Base-by-base conservation (phyloP, 1,284 basidiomycete genomes). In the Sporisorium reilianum region DNA sequence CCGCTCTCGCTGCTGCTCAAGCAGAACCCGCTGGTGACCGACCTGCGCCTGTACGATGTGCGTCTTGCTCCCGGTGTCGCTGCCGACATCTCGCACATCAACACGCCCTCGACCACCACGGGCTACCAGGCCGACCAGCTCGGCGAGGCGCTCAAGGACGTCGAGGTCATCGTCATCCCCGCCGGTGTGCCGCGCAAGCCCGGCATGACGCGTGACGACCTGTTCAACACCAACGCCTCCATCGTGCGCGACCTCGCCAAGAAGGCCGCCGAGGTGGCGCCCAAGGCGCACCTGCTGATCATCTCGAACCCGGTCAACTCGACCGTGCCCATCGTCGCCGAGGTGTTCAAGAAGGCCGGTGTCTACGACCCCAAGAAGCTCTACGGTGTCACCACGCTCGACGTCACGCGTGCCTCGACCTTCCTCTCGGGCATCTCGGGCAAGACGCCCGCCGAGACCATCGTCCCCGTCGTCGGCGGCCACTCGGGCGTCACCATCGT, bases 401-500 rank as follows among this genome's bases (percentile, higher is more conserved):
- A 99, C 85, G 93, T 98, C 78, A 94, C 97, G 85, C 94, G 96
- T 82, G 91, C 96, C 45, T 91, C 93, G 49, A 94, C 93, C 75
- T 99, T 99, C 90, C 89, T 95, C 67, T 89, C 90, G 38, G 89
- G 89, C 65, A 87, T 97, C 82, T 87, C 90, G 32, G 75, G 78
- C 66, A 71, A 77, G 54, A 68, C 77, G 68, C 83, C 83, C 42
- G 86, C 79, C 89, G 94, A 92, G 28, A 88, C 96, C 80, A 88
- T 89, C 67, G 91, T 96, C 40, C 93, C 94, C 50, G 96, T 98
- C 71, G 90, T 98, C 61, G 96, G 97, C 81, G 96, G 96, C 59
- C 95, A 97, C 90, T 94, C 93, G 73, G 95, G 95, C 82, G 91
- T 94, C 66, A 97, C 95, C 57, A 99, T 99, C 82, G 91, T 99